Base-by-base conservation (phyloP, 805 yeast genomes). In the Kodamaea jinghongensis region DNA sequence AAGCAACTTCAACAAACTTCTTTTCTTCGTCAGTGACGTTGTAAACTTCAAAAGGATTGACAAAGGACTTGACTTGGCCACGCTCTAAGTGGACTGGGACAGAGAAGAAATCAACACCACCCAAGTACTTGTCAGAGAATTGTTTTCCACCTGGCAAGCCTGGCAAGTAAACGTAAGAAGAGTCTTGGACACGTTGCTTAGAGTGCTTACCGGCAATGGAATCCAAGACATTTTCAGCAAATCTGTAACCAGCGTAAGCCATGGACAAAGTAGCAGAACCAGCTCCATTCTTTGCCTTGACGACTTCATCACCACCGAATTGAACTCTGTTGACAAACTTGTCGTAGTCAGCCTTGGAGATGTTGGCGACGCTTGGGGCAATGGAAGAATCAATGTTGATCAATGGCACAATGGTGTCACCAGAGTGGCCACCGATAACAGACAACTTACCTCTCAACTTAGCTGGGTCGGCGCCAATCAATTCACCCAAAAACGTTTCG, bases 261-360 rank as follows among this genome's bases (percentile, higher is more conserved):
- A 90, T 91, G 13, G 96, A 86, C 49, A 90, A 74, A 22, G 98
- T 90, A 38, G 97, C 97, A 29, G 96, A 87, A 17, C 97, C 97
- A 34, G 82, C 82, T 46, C 97, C 97, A 54, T 86, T 84, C 71
- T 90, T 90, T 37, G 97, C 97, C 68, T 85, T 75, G 46, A 90
- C 98, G 33, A 90, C 96, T 67, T 91, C 97, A 63, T 90, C 98
- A 60, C 98, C 98, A 44, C 95, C 96, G 46, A 60, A 70, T 49
- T 70, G 75, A 30, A 70, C 75, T 46, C 75, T 56, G 50, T 67
- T 51, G 34, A 69, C 50, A 45, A 70, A 67, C 27, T 54, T 41
- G 10, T 44, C 51, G 37, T 54, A 51, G 28, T 51, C 46, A 6
- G 49, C 35, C 17, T 42, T 45, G 6, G 53, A 29, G 26, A 56